Base-by-base conservation (phyloP, 1,284 basidiomycete genomes). In the Microbotryum silenes-acaulis region DNA sequence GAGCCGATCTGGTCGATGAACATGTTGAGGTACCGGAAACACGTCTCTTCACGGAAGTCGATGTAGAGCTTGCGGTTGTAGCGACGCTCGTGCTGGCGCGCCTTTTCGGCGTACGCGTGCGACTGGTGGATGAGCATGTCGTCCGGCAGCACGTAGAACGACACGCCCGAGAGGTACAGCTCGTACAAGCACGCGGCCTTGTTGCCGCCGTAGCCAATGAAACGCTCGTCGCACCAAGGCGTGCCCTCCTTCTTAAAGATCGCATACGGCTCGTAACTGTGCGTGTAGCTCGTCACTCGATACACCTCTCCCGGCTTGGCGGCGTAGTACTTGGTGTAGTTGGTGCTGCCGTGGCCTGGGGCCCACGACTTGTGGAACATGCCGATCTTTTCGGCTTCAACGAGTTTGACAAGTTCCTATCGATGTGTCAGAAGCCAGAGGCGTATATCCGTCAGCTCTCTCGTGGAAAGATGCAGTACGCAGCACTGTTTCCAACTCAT, bases 211-310 rank as follows among this genome's bases (percentile, higher is more conserved):
- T 91, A 91, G 1, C 89, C 89, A 53, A 89, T 81, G 71, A 91
- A 91, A n/a, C 88, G 82, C 72, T 90, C 89, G 71, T 91, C 88
- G 71, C 88, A 91, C 86, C 87, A 87, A 47, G 85, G 85, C 6
- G 84, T 81, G 2, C 84, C 85, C 54, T 87, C 83, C 66, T 83
- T 86, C 74, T 81, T 85, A 72, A 87, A 85, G 59, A 91, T 82
- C 42, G 89, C 81, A 70, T 91, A 91, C 9, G 88, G 88, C 71
- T 91, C 88, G 71, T 91, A 91, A 16, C 85, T 82, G 52, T 87
- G 79, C 67, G 89, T 86, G 74, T 90, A 91, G 14, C 78, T 77
- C 10, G 80, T 81, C 16, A 88, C 85, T 65, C 81, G 81, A 76
- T 91, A 91, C 0, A 88, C 78, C 63, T 85, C 82, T 29, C 86